Percentiles rank a stretch among this genome's conserved stretches.
Conservation (phyloP, 768 basidiomycete species). For the Boletus subcaerulescens region DNA sequence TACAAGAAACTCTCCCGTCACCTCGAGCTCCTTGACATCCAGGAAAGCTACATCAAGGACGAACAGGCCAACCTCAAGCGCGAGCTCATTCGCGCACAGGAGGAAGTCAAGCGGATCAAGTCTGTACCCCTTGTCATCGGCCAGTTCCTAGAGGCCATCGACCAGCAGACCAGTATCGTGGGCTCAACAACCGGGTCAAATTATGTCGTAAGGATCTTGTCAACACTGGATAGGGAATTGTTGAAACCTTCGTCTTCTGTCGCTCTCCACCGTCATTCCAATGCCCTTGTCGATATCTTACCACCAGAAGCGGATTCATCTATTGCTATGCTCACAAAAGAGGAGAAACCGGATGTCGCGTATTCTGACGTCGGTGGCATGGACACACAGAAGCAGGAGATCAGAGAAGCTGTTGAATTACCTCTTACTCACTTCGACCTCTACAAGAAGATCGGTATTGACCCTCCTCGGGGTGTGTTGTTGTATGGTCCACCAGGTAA, state of each 20-base stretch:
- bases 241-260: conserved; percentile 97
- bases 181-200: conserved; percentile 97
- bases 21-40: conserved; percentile 90
- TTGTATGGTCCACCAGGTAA: conserved; percentile 95
- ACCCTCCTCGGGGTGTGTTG: conserved; percentile 95
- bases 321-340: conserved; percentile 90
- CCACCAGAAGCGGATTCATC: conserved; percentile 98
- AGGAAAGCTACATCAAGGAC: conserved; percentile 97
- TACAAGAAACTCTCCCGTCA: conserved; percentile 96
- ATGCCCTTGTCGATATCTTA: conserved; percentile 95
- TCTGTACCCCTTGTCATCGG: conserved; percentile 98
- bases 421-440: conserved; percentile 96
- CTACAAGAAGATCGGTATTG: conserved; percentile 99
- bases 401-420: conserved; percentile 95
- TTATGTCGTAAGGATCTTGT: conserved; percentile 96
- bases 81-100: conserved; percentile 96
- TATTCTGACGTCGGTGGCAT: conserved; percentile 97
- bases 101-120: conserved; percentile 99
- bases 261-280: conserved; percentile 98
- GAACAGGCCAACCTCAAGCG: conserved; percentile 97
- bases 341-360: conserved; percentile 92
- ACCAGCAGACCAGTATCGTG: conserved; percentile 95
- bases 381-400: conserved; percentile 98
- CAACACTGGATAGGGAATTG: conserved; percentile 94
- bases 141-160: conserved; percentile 98